Evolutionary conservation across 2,329 filamentous ascomycete species (phyloP), one percentile per base, ranked within the genome.

Genomic region (Rugonectria rugulosa): DNA sequence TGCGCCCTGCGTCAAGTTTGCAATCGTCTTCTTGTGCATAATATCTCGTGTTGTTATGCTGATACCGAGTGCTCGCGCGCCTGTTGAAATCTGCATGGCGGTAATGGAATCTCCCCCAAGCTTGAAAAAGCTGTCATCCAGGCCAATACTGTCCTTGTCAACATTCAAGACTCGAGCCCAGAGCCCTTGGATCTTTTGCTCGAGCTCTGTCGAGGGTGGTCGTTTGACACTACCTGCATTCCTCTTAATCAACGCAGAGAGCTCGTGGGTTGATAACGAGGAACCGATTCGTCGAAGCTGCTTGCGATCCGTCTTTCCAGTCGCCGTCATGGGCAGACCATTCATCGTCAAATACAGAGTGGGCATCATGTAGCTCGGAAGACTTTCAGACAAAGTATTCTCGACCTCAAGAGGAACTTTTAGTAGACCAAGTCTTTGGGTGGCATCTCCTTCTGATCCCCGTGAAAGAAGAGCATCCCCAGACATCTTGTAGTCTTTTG

Each of bases 61-160:
- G 3, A 59, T 26, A 7, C 49, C 52, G 2, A 32, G 45, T 11
- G 45, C 27, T 2, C 56, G 48, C 6, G 49, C 56, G 6, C 45
- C 42, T 2, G 53, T 36, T 10, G 51, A 46, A 3, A 60, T 21
- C 38, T 61, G 49, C 56, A 57, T 84, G 2, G 79, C 79, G 0
- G 72, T 62, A 3, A 81, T 74, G 0, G 79, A 81, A 59, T 81
- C 78, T 20, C 80, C 80, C 8, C 80, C 79, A 0, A 80, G 70
- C 0, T 71, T 70, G 66, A 82, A 79, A 64, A 83, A 82, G 64
- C 76, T 79, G 54, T 81, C 75, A 3, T 78, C 73, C 2, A 72
- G 57, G 3, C 73, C 71, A 10, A 81, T 75, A 6, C 65, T 59
- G 2, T 71, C 63, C 12, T 66, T 51, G 5, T 66, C 60, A 5